phyloP scores from a whole-genome alignment of 2,329 filamentous ascomycete species.

The Fusarium poae region DNA sequence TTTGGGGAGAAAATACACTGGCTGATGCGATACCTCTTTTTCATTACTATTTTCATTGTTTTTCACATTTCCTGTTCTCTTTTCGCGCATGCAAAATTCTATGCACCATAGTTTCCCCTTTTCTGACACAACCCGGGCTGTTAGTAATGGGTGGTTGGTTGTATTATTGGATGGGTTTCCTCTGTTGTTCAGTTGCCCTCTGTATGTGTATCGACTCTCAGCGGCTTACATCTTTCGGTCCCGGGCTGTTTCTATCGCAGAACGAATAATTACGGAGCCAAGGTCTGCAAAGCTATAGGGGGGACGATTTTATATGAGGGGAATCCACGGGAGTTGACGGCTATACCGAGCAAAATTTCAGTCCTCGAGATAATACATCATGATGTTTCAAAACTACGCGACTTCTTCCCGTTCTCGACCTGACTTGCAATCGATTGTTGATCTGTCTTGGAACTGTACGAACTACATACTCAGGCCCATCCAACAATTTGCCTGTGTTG shows the following conservation, averaged over 20 bases:
- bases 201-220: conserved; percentile 45
- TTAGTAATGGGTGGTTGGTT: conserved; percentile 53
- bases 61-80: conserved; percentile 43
- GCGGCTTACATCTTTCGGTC: conserved; percentile 34
- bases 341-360: conserved; percentile 53
- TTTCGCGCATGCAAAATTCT: conserved; percentile 51
- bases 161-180: conserved; percentile 55
- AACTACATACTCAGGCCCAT: not conserved
- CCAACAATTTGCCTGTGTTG: not conserved
- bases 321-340: conserved; percentile 49
- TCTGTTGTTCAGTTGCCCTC: conserved; percentile 49
- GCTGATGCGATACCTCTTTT: conserved; percentile 55
- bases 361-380: conserved; percentile 56
- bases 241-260: conserved; percentile 32
- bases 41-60: conserved; percentile 44
- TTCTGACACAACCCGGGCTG: conserved; percentile 49
- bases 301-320: conserved; percentile 43
- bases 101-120: conserved; percentile 54
- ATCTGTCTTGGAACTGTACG: not conserved
- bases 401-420: not conserved
- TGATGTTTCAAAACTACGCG: conserved; percentile 51
- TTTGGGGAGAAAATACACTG: conserved; percentile 45
- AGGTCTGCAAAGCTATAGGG: conserved; percentile 41
- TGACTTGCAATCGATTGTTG: not conserved
- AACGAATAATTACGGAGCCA: conserved; percentile 40